A percentile compares a stretch with the other conserved stretches of the same genome.
phyloP scores from a whole-genome alignment of 2,329 filamentous ascomycete genomes.

The Pseudocercospora fijiensis region DNA sequence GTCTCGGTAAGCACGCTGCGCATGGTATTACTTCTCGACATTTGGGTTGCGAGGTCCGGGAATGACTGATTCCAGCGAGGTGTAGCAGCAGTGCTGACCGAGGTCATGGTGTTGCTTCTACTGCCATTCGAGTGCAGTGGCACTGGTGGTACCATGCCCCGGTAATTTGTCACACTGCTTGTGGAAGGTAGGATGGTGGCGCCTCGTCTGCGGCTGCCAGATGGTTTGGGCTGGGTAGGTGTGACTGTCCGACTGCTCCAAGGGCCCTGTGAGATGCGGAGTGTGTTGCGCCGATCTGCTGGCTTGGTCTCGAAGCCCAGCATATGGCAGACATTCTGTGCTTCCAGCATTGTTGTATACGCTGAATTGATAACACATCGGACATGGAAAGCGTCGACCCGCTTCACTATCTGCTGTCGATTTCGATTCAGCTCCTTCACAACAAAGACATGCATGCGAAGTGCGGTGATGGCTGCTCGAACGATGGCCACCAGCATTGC shows the following conservation, averaged over 20 bases:
- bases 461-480: conserved; percentile 49
- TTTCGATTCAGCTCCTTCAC: conserved; percentile 51
- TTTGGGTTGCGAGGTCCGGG: conserved; percentile 51
- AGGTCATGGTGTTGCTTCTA: conserved; percentile 54
- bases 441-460: conserved; percentile 52
- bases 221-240: conserved; percentile 49
- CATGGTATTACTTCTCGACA: conserved; percentile 48
- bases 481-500: conserved; percentile 44
- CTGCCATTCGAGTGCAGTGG: conserved; percentile 50
- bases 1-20: conserved; percentile 61
- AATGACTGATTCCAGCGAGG: conserved; percentile 83
- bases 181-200: conserved; percentile 53
- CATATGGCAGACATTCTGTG: conserved; percentile 58
- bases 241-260: conserved; percentile 41
- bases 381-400: conserved; percentile 57
- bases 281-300: conserved; percentile 24
- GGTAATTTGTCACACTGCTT: conserved; percentile 35
- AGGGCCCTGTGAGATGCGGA: conserved; percentile 32
- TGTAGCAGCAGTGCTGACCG: conserved; percentile 53
- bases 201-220: conserved; percentile 49
- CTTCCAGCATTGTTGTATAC: conserved; percentile 58
- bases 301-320: conserved; percentile 47
- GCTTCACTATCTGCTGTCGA: conserved; percentile 53
- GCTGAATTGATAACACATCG: conserved; percentile 60
- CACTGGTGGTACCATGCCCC: conserved; percentile 43